Evolutionary conservation across 2,329 filamentous ascomycete species (phyloP), one percentile per base, ranked within the genome.

Genomic region (Endocalyx cinctus): DNA sequence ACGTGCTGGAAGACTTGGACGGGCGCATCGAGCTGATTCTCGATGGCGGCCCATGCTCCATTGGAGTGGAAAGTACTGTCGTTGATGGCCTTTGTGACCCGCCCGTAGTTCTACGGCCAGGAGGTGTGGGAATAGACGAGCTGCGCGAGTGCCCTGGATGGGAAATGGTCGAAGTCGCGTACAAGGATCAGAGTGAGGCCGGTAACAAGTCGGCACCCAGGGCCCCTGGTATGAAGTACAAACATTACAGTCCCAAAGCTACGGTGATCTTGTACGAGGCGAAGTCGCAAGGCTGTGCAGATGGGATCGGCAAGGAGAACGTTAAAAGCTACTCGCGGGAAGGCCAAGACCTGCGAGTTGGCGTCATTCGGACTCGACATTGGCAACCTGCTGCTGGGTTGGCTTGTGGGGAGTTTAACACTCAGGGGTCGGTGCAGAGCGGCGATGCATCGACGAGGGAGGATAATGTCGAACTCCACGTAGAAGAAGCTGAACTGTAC

Each of bases 171-270:
- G 69, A 73, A 41, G 78, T 83, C 38, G 90, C 77, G 10, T 97
- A 96, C 59, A 79, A 82, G 52, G 87, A 95, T 50, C 72, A 74
- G 37, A 77, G 78, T 12, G 77, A 87, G 49, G 70, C 76, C 14
- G 82, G 76, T 5, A n/a, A n/a, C n/a, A 77, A 74, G 31, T 39
- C 42, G n/a, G 72, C 74, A 8, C 92, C 92, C 0, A 73, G 87
- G 36, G 92, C 92, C 1, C 92, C 92, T 0, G 92, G 92, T 1
- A 98, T 98, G 92, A 98, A 98, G 63, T 98, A 98, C 58, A 87
- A 92, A 55, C 92, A 98, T 58, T 98, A 98, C 54, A 94, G 89
- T 27, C 92, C 92, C 1, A 86, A 82, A 58, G 94, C 92, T 1
- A 79, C 73, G 28, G 89, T 98, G 3, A 67, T 94, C 11, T 68